These are phyloP conservation scores for Aspergillus sparsus DNA, from an alignment of 495 filamentous ascomycete species.

Conservation along the genomic window DNA sequence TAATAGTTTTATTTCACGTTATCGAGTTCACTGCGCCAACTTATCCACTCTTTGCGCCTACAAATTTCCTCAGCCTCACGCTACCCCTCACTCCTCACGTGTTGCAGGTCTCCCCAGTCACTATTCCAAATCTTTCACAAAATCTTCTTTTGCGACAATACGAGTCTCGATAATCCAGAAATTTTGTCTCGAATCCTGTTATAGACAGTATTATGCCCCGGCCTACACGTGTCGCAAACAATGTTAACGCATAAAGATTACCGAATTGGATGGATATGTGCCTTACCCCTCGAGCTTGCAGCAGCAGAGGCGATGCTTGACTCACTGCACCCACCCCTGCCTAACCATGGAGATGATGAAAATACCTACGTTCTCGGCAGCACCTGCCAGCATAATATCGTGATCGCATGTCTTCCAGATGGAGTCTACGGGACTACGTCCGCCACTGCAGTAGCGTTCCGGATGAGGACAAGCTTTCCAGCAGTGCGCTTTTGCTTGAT, in stretches of 20 bases:
- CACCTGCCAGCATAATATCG: conserved; percentile 34
- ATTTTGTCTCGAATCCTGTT: too few species aligned
- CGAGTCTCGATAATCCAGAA: too few species aligned
- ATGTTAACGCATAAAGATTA: conserved; percentile 22
- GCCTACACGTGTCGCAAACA: too few species aligned
- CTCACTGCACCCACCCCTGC: conserved; percentile 24
- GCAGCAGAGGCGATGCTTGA: conserved; percentile 35
- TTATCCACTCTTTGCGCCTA: too few species aligned
- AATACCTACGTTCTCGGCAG: conserved; percentile 39
- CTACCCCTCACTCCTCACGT: too few species aligned
- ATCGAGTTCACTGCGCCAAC: too few species aligned
- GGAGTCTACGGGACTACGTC: conserved; percentile 30
- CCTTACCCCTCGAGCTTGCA: conserved; percentile 31
- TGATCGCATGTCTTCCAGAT: conserved; percentile 34
- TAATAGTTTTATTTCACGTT: too few species aligned
- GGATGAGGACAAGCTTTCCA: conserved; percentile 28
- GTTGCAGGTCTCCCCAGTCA: too few species aligned
- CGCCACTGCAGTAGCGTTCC: conserved; percentile 27
- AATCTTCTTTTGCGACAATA: too few species aligned
- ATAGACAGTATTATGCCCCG: too few species aligned
- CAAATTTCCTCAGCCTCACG: too few species aligned
- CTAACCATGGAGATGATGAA: conserved; percentile 15
- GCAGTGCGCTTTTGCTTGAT: conserved; percentile 30
- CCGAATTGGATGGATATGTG: conserved; percentile 39
- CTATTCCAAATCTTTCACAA: too few species aligned